A percentile compares a stretch with the other conserved stretches of the same genome.
phyloP scores from a whole-genome alignment of 208 protist genomes.

The Trypanosoma rangeli region DNA sequence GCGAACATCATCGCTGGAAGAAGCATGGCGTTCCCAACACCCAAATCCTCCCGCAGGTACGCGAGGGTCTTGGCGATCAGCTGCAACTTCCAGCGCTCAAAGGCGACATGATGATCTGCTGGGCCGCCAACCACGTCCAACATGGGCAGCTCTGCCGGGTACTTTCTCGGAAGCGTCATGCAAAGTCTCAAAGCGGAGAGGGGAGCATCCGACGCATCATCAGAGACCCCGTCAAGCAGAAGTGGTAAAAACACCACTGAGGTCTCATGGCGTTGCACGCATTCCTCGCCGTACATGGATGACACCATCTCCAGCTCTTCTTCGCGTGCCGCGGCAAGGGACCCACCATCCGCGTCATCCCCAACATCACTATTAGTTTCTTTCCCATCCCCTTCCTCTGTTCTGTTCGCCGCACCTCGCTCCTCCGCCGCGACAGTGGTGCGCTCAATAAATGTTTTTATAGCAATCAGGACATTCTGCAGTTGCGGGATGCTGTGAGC shows the following conservation, averaged over 20 bases:
- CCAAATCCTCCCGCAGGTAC: slow-evolving; percentile 58
- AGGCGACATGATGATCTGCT: slow-evolving; percentile 37
- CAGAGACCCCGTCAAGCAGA: slow-evolving; percentile 33
- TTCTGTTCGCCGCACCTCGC: background rate
- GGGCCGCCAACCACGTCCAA: slow-evolving; percentile 54
- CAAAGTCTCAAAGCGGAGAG: slow-evolving; percentile 45
- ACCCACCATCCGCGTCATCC: slow-evolving; percentile 8
- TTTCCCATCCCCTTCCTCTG: slow-evolving; percentile 22
- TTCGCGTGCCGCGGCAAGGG: slow-evolving; percentile 37
- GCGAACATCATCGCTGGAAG: slow-evolving; percentile 66
- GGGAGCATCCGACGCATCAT: slow-evolving; percentile 10
- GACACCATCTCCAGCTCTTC: slow-evolving; percentile 76
- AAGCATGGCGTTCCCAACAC: slow-evolving; percentile 50
- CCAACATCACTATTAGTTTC: background rate
- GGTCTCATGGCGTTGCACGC: slow-evolving; percentile 10
- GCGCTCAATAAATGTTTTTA: slow-evolving; percentile 43
- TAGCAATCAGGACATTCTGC: slow-evolving; percentile 35
- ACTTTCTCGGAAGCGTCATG: slow-evolving; percentile 46
- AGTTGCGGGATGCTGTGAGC: slow-evolving; percentile 79
- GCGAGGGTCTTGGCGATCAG: slow-evolving; percentile 33
- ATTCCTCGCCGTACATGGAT: slow-evolving; percentile 74
- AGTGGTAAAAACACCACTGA: slow-evolving; percentile 49
- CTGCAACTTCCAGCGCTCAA: slow-evolving; percentile 59
- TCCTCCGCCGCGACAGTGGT: slow-evolving; percentile 7
- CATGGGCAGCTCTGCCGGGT: slow-evolving; percentile 51